phyloP scores from a whole-genome alignment of 257 asterid species.

The Nicotiana tomentosiformis region DNA sequence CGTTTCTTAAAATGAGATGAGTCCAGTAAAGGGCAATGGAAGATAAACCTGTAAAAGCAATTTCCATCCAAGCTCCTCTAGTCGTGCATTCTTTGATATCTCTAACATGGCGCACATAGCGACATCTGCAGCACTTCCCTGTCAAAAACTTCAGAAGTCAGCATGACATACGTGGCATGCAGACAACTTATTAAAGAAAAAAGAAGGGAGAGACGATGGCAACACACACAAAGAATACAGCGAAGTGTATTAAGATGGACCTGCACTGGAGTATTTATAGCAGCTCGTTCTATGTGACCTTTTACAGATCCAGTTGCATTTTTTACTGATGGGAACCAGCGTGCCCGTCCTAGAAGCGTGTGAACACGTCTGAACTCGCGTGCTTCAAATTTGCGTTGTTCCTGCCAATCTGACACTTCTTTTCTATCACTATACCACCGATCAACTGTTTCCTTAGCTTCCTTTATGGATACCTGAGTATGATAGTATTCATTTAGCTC shows the following conservation, averaged over 20 bases:
- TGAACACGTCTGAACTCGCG: constrained; percentile 37
- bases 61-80: too few relatives aligned
- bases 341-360: constrained; percentile 89
- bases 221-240: not conserved
- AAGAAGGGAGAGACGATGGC: not conserved
- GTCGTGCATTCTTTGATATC: too few relatives aligned
- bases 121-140: constrained; percentile 65
- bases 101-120: too few relatives aligned
- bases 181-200: not conserved
- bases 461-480: constrained; percentile 81
- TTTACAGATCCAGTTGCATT: constrained; percentile 49
- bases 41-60: too few relatives aligned
- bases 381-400: constrained; percentile 67
- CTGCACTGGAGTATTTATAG: constrained; percentile 98
- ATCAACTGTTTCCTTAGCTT: constrained; percentile 85
- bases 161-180: not conserved
- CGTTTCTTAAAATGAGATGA: not conserved
- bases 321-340: constrained; percentile 68
- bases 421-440: constrained; percentile 91
- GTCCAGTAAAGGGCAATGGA: too few relatives aligned
- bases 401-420: constrained; percentile 87
- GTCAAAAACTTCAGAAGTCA: constrained; percentile 18
- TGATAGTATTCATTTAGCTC: constrained; percentile 11
- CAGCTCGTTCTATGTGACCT: constrained; percentile 92
- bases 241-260: constrained; percentile 24